Evolutionary conservation across 306 rosid genomes (phyloP).

Genomic region (Albizia julibrissin): DNA sequence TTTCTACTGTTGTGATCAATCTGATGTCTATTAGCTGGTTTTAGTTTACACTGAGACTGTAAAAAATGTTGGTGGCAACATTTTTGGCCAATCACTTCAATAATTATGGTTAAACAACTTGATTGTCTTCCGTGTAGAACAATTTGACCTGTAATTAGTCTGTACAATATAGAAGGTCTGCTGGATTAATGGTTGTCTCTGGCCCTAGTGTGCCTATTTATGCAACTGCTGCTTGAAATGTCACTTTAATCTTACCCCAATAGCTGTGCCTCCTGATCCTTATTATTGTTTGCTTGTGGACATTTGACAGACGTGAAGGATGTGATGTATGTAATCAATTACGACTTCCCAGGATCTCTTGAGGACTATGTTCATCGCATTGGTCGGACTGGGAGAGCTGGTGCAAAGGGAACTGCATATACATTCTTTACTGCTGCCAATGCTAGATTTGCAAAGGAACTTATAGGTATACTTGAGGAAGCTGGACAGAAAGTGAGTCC

Average conservation of each 20-base stretch:
- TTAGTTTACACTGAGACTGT: not conserved
- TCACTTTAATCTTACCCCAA: not conserved
- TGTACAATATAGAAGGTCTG: not conserved
- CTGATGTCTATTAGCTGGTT: not conserved
- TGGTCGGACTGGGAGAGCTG: slow-evolving; percentile 99
- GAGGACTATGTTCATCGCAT: slow-evolving; percentile 98
- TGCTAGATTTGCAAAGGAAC: slow-evolving; percentile 96
- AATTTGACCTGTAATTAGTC: not conserved
- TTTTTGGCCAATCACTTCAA: slow-evolving; percentile 14
- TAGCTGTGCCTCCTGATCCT: slow-evolving; percentile 7
- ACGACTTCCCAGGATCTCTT: slow-evolving; percentile 96
- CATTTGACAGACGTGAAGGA: slow-evolving; percentile 82
- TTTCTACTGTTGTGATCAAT: slow-evolving; percentile 13
- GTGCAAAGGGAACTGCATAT: slow-evolving; percentile 98
- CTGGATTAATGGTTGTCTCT: slow-evolving; percentile 1
- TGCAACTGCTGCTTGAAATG: not conserved
- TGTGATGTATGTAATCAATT: slow-evolving; percentile 86
- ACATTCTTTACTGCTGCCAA: slow-evolving; percentile 95
- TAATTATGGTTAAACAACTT: not conserved
- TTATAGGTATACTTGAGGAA: slow-evolving; percentile 84
- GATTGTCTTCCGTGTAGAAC: not conserved
- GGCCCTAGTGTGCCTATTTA: not conserved
- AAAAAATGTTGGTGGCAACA: not conserved
- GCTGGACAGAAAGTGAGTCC: slow-evolving; percentile 94
- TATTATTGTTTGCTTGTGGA: slow-evolving; percentile 24